A percentile compares a stretch with the other conserved stretches of the same genome.
These are phyloP conservation scores for peach (Prunus persica) DNA, from an alignment of 306 rosid species.

Conservation along the genomic window DNA sequence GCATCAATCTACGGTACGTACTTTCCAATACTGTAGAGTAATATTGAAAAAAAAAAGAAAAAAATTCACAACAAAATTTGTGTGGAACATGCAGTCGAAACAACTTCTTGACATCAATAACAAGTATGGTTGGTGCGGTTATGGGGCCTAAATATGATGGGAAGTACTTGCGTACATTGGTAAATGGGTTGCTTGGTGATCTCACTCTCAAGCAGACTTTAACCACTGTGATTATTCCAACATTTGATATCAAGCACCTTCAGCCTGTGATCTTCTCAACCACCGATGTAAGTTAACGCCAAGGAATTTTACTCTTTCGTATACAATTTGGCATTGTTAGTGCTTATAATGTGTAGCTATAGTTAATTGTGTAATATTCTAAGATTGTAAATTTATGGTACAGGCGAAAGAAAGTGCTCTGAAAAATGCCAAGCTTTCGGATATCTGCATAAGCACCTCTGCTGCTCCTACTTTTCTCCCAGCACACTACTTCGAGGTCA, in stretches of 20 bases:
- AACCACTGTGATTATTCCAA: conserved; percentile 38
- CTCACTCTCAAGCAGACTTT: conserved; percentile 39
- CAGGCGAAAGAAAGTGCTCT: conserved; percentile 35
- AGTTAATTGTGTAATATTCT: neutral
- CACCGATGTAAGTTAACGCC: conserved; percentile 22
- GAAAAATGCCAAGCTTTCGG: conserved; percentile 38
- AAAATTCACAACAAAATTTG: neutral
- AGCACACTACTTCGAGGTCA: conserved; percentile 31
- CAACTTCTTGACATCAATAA: conserved; percentile 2
- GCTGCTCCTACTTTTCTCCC: conserved; percentile 51
- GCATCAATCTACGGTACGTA: neutral
- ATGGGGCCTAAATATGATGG: conserved; percentile 49
- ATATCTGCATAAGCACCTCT: conserved; percentile 42
- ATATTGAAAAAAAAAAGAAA: too few species aligned
- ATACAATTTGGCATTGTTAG: too few species aligned
- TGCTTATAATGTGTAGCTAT: too few species aligned
- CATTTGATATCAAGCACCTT: conserved; percentile 41
- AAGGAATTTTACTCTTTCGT: neutral
- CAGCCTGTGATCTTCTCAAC: conserved; percentile 45
- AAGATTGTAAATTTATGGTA: neutral
- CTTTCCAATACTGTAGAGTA: neutral
- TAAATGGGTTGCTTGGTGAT: conserved; percentile 27
- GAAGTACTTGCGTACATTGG: conserved; percentile 26
- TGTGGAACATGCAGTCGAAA: neutral
- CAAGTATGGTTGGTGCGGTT: conserved; percentile 3